Evolutionary conservation across 2,329 filamentous ascomycete genomes (phyloP), one percentile per base, ranked within the genome.

Genomic region (Pseudogymnoascus sp.): DNA sequence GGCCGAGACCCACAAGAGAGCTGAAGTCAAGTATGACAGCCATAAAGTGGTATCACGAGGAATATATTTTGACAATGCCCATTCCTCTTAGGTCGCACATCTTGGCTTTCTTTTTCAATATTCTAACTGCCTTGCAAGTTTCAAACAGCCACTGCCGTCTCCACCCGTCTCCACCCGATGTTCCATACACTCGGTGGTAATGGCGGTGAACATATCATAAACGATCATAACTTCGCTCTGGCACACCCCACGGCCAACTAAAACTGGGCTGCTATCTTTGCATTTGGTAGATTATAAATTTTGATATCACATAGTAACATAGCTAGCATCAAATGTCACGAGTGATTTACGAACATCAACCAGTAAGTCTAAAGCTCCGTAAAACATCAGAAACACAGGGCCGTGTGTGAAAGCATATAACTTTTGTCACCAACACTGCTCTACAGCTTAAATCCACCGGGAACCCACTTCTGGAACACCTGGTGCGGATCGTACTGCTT

Each of bases 401-500:
- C 26, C 6, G 31, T 54, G 7, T 31, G 31, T 31, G 26, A 33
- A 54, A 31, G 26, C n/a, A 31, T 10, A 15, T 24, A 3, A 41
- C 36, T 31, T 31, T 5, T 31, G 7, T 47, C 13, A 26, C 26
- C n/a, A 31, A 26, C 10, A 26, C 44, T 26, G n/a, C 26, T 54
- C 44, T 54, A 60, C 29, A 64, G 21, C 54, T 66, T 66, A 26
- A 62, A 63, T 10, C 64, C 64, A 21, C 64, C 63, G 2, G 59
- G 60, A n/a, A 58, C 47, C 15, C 47, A 15, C 21, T 58, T 71
- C 61, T 75, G 72, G 58, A 76, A 76, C 2, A 76, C 69, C 1
- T 72, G 69, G 2, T 64, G 47, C 1, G 74, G 74, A 50, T 77
- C 75, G 57, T 74, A 77, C 47, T 73, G 73, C 21, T 65, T 63